These are phyloP conservation scores for Coelastrella sp. DNA, from an alignment of 139 green algal species.

Conservation along the genomic window DNA sequence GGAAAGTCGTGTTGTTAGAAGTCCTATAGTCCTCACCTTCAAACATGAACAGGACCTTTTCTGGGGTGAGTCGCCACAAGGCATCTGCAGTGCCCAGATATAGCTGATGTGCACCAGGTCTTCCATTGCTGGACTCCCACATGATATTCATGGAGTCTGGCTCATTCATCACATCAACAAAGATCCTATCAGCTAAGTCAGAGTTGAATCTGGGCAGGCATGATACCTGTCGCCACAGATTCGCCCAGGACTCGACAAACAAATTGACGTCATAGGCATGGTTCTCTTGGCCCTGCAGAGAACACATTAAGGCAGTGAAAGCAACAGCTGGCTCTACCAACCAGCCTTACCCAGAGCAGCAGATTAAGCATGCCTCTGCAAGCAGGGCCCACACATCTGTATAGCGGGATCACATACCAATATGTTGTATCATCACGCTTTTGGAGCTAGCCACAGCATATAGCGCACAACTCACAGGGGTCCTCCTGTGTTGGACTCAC, in stretches of 20 bases:
- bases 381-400: no score
- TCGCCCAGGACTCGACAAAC: conserved; percentile 39
- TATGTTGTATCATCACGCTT: no score
- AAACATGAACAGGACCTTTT: conserved; percentile 46
- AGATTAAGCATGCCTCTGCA: no score
- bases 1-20: no score
- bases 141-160: conserved; percentile 44
- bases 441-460: no score
- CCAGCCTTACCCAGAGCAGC: no score
- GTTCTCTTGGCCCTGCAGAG: conserved; percentile 41
- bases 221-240: conserved; percentile 42
- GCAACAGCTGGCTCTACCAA: no score
- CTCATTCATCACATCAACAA: conserved; percentile 55
- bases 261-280: conserved; percentile 33
- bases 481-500: not conserved
- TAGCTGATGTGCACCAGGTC: conserved; percentile 43
- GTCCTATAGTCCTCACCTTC: no score
- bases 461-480: no score
- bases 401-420: no score
- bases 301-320: not conserved
- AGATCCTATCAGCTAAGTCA: conserved; percentile 34
- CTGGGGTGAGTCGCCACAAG: conserved; percentile 35
- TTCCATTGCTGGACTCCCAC: conserved; percentile 21
- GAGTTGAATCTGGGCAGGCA: conserved; percentile 50
- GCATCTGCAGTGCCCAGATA: conserved; percentile 47